These are phyloP conservation scores for Talaromyces trachyspermus DNA, from an alignment of 495 filamentous ascomycete species.

Conservation along the genomic window DNA sequence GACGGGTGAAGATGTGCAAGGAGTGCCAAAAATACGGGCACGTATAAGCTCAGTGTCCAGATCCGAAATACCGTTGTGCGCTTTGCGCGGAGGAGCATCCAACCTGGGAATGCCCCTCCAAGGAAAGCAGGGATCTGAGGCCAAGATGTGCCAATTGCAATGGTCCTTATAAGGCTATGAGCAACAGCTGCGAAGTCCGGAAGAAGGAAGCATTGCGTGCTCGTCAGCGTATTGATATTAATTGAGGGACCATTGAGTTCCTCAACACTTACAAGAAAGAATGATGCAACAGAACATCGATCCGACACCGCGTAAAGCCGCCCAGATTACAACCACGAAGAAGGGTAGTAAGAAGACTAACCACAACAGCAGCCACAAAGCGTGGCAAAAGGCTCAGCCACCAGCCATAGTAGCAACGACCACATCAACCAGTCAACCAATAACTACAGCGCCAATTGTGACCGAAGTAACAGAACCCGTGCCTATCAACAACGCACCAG, in stretches of 20 bases:
- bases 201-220: not conserved
- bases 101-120: slow-evolving; percentile 15
- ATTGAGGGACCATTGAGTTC: not conserved
- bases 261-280: not conserved
- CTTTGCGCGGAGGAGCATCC: slow-evolving; percentile 11
- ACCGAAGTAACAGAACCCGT: too few species aligned
- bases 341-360: not conserved
- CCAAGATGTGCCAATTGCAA: slow-evolving; percentile 12
- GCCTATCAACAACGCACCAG: too few species aligned
- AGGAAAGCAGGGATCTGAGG: not conserved
- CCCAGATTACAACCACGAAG: not conserved
- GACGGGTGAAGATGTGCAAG: slow-evolving; percentile 11
- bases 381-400: too few species aligned
- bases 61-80: slow-evolving; percentile 5
- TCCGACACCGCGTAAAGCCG: not conserved
- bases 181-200: not conserved
- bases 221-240: not conserved
- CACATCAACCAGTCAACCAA: too few species aligned
- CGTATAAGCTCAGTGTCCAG: slow-evolving; percentile 13
- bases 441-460: too few species aligned
- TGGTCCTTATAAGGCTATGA: not conserved
- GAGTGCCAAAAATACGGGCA: slow-evolving; percentile 17
- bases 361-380: not conserved
- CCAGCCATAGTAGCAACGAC: too few species aligned
- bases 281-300: not conserved